phyloP scores from a whole-genome alignment of 345 rosid genomes.

The Salix suchowensis region DNA sequence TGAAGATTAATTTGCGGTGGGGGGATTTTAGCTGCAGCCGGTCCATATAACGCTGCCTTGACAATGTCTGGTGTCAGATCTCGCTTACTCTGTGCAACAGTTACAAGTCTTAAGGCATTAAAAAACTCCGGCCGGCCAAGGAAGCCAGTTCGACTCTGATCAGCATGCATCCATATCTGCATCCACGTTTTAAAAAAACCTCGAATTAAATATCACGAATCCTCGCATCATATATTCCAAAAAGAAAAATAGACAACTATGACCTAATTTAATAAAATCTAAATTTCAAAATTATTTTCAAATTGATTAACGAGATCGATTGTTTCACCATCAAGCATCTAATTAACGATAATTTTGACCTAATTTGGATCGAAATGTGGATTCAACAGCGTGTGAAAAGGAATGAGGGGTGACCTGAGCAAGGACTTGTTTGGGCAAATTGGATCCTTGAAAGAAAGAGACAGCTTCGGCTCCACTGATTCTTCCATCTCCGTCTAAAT shows the following conservation, averaged over 20 bases:
- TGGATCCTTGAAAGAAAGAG: conserved; percentile 83
- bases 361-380: neutral
- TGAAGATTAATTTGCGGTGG: conserved; percentile 80
- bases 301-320: too few species aligned
- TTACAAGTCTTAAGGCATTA: conserved; percentile 89
- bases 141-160: conserved; percentile 66
- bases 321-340: neutral
- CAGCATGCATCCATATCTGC: conserved; percentile 88
- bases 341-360: neutral
- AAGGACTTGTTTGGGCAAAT: conserved; percentile 77
- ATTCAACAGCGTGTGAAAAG: neutral
- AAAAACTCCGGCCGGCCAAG: conserved; percentile 81
- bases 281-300: too few species aligned
- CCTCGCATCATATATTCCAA: neutral
- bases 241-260: neutral
- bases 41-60: conserved; percentile 87
- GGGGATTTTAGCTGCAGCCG: conserved; percentile 95
- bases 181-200: conserved; percentile 14
- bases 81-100: conserved; percentile 94
- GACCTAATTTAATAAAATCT: neutral
- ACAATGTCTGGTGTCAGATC: conserved; percentile 90
- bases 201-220: neutral
- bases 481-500: conserved; percentile 92
- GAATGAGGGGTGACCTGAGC: conserved; percentile 56
- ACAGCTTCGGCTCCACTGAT: conserved; percentile 95